Evolutionary conservation across 495 filamentous ascomycete species (phyloP).

Genomic region (Xylaria bambusicola): DNA sequence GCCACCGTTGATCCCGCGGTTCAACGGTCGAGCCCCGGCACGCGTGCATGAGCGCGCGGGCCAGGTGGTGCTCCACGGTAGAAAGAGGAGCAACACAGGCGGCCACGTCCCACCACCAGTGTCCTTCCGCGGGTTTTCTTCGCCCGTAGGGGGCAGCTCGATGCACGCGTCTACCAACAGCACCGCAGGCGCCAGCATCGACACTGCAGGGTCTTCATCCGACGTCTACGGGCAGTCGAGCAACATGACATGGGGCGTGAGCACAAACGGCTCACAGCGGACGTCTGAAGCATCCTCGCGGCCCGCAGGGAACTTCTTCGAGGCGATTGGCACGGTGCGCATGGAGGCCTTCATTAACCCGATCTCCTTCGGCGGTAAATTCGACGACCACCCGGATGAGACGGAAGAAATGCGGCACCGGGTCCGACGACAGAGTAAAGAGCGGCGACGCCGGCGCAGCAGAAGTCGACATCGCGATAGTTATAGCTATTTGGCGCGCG

Average conservation of each 20-base stretch:
- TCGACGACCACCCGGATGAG: slow-evolving; percentile 50
- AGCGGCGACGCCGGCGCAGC: slow-evolving; percentile 49
- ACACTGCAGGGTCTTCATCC: slow-evolving; percentile 58
- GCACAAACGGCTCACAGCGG: slow-evolving; percentile 46
- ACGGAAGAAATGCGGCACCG: slow-evolving; percentile 47
- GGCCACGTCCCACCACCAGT: slow-evolving; percentile 64
- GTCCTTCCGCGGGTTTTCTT: slow-evolving; percentile 76
- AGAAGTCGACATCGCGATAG: slow-evolving; percentile 53
- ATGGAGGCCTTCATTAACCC: slow-evolving; percentile 95
- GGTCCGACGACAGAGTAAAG: slow-evolving; percentile 50
- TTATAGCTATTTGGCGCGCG: slow-evolving; percentile 50
- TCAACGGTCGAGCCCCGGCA: slow-evolving; percentile 53
- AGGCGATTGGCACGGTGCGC: slow-evolving; percentile 83
- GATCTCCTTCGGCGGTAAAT: slow-evolving; percentile 41
- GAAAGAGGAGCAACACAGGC: slow-evolving; percentile 84
- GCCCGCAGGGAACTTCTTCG: slow-evolving; percentile 61
- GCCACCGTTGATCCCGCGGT: slow-evolving; percentile 78
- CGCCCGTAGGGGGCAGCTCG: slow-evolving; percentile 57
- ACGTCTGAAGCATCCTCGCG: slow-evolving; percentile 64
- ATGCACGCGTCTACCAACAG: slow-evolving; percentile 51
- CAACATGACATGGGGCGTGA: slow-evolving; percentile 43
- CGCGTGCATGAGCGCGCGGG: slow-evolving; percentile 48
- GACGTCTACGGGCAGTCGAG: slow-evolving; percentile 56
- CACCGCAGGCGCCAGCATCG: slow-evolving; percentile 53
- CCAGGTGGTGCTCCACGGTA: slow-evolving; percentile 57